Percentiles rank a stretch among this genome's conserved stretches.
Evolutionary conservation across 2,329 filamentous ascomycete species (phyloP).

Genomic region (Leptodontidium sp.): DNA sequence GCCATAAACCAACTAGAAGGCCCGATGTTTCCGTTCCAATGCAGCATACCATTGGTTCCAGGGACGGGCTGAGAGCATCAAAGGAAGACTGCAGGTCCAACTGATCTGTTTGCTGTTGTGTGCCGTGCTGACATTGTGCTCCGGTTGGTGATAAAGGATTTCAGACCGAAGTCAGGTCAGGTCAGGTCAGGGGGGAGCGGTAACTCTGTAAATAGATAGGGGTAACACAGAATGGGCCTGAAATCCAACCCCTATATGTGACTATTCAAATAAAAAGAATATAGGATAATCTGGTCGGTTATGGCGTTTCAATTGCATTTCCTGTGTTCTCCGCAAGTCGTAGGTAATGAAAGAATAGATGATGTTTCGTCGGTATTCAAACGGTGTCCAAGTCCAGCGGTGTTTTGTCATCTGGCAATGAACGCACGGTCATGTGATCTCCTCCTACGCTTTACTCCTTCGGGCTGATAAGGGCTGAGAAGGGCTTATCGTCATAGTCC

Average conservation of each 20-base stretch:
- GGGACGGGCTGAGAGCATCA: background rate
- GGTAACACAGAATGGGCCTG: too few species aligned
- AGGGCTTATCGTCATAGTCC: background rate
- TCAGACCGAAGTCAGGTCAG: background rate
- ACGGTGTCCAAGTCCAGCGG: too few species aligned
- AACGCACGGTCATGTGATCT: background rate
- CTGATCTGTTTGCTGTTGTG: background rate
- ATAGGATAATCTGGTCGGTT: background rate
- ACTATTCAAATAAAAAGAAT: background rate
- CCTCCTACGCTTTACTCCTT: too few species aligned
- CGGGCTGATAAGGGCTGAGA: background rate
- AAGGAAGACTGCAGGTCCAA: background rate
- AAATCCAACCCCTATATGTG: background rate
- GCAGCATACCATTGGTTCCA: background rate
- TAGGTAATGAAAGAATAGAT: too few species aligned
- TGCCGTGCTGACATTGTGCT: background rate
- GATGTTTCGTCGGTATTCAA: too few species aligned
- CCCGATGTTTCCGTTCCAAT: too few species aligned
- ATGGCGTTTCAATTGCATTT: too few species aligned
- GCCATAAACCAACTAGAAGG: background rate
- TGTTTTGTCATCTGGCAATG: too few species aligned
- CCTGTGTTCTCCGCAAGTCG: too few species aligned
- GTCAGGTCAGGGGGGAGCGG: background rate
- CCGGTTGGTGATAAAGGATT: background rate
- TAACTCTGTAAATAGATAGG: too few species aligned